These are phyloP conservation scores for Colletotrichum nymphaeae DNA, from an alignment of 2,329 filamentous ascomycete species.

Conservation along the genomic window DNA sequence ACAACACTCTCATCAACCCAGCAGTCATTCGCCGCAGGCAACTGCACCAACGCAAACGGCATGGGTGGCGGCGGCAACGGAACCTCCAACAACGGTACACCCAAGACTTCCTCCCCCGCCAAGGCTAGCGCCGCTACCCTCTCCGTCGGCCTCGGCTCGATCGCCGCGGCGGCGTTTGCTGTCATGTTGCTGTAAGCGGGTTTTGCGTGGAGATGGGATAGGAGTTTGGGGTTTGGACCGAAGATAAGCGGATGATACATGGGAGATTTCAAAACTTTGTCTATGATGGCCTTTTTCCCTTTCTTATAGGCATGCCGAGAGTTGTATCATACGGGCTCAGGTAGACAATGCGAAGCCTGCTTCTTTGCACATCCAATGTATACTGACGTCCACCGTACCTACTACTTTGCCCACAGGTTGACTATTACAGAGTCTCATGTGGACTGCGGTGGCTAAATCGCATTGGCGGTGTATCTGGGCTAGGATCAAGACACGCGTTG, in stretches of 20 bases:
- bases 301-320: constrained; percentile 5
- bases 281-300: constrained; percentile 8
- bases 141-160: constrained; percentile 18
- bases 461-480: too few species aligned
- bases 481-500: too few species aligned
- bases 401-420: too few species aligned
- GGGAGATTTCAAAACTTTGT: neutral
- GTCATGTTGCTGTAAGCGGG: constrained; percentile 22
- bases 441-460: too few species aligned
- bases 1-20: constrained; percentile 39
- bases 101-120: constrained; percentile 6
- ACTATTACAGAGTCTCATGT: too few species aligned
- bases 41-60: constrained; percentile 44
- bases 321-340: constrained; percentile 28
- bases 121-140: constrained; percentile 2
- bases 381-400: rapidly evolving
- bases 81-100: neutral
- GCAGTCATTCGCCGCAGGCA: constrained; percentile 41
- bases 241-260: neutral
- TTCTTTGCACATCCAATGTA: neutral
- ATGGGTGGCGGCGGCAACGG: constrained; percentile 20
- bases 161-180: constrained; percentile 14
- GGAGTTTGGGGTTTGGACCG: neutral
- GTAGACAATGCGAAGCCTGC: constrained; percentile 29
- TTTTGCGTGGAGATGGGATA: neutral